Conservation (phyloP, 1,284 basidiomycete genomes). For the Boletus sp. region DNA sequence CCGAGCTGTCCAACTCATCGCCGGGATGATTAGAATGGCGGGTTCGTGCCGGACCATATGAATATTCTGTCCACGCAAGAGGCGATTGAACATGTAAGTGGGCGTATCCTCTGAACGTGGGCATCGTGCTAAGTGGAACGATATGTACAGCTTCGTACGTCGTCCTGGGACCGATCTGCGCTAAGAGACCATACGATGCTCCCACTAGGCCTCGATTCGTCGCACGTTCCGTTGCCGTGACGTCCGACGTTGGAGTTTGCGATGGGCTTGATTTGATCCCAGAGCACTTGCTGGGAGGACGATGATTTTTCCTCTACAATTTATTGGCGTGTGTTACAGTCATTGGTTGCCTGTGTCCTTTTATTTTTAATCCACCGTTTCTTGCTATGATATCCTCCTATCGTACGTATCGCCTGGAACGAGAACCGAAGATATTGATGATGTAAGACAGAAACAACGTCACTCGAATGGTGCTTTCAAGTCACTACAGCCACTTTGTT, state of each 20-base stretch:
- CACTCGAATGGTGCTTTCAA: too few relatives aligned
- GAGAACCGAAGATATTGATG: too few relatives aligned
- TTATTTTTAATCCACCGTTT: too few relatives aligned
- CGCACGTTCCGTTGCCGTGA: constrained; percentile 26
- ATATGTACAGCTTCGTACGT: constrained; percentile 17
- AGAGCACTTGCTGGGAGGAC: too few relatives aligned
- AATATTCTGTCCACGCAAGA: constrained; percentile 60
- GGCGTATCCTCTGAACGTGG: neutral
- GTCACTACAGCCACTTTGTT: too few relatives aligned
- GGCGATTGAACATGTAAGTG: constrained; percentile 55
- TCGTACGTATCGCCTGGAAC: too few relatives aligned
- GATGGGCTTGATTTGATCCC: too few relatives aligned
- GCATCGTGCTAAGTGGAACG: constrained; percentile 2
- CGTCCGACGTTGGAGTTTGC: neutral
- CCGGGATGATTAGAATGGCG: constrained; percentile 49
- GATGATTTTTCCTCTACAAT: neutral
- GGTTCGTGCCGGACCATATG: constrained; percentile 68
- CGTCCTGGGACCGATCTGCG: constrained; percentile 28
- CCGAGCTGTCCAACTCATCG: neutral
- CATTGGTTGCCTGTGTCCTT: too few relatives aligned
- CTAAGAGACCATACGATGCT: constrained; percentile 49
- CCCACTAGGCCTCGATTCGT: constrained; percentile 47
- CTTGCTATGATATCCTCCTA: too few relatives aligned
- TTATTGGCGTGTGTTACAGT: neutral
- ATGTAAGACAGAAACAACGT: too few relatives aligned